Evolutionary conservation across 2,329 filamentous ascomycete genomes (phyloP).

Genomic region (Aspergillus sclerotialis): DNA sequence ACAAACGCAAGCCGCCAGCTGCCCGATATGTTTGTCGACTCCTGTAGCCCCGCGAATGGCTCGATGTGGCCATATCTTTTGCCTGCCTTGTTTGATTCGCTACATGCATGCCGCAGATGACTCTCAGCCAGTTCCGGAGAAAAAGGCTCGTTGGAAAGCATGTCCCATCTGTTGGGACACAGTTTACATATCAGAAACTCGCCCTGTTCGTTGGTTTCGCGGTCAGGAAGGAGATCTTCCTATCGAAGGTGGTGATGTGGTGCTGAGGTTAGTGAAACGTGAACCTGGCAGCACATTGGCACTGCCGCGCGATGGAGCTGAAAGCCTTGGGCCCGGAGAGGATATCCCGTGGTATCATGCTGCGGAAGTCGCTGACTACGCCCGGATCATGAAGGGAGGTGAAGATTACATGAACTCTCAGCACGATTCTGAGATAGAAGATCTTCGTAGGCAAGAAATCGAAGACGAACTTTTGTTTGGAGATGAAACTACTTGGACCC

Average conservation of each 20-base stretch:
- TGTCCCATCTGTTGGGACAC: slow-evolving; percentile 94
- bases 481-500: slow-evolving; percentile 88
- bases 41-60: slow-evolving; percentile 95
- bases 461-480: slow-evolving; percentile 90
- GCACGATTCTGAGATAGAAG: slow-evolving; percentile 69
- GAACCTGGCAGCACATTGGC: slow-evolving; percentile 76
- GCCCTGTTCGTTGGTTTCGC: slow-evolving; percentile 83
- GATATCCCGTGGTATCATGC: slow-evolving; percentile 93
- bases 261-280: slow-evolving; percentile 77
- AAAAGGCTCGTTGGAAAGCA: slow-evolving; percentile 78
- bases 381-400: slow-evolving; percentile 89
- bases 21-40: slow-evolving; percentile 88
- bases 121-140: slow-evolving; percentile 57
- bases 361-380: slow-evolving; percentile 89
- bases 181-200: slow-evolving; percentile 83
- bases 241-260: slow-evolving; percentile 78
- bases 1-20: slow-evolving; percentile 79
- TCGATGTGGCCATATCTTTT: slow-evolving; percentile 95
- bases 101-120: slow-evolving; percentile 87
- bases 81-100: slow-evolving; percentile 82
- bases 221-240: slow-evolving; percentile 80
- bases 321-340: slow-evolving; percentile 60
- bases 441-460: slow-evolving; percentile 67
- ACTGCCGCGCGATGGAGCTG: slow-evolving; percentile 73
- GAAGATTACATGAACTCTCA: slow-evolving; percentile 79